A percentile compares a stretch with the other conserved stretches of the same genome.
phyloP scores from a whole-genome alignment of 2,329 filamentous ascomycete species.

The Knufia petricola region DNA sequence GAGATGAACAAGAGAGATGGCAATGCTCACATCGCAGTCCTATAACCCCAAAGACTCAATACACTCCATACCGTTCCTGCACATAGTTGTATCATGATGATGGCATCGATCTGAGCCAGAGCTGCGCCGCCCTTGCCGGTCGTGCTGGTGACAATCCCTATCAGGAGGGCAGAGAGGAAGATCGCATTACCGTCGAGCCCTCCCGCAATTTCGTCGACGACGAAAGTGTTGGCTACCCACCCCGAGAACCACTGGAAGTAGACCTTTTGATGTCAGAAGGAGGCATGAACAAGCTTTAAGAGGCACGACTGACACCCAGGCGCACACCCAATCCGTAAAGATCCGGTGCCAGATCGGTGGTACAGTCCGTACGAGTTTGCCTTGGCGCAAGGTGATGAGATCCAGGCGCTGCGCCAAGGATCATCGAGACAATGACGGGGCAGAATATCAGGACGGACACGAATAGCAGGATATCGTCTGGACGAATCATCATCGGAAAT shows the following conservation, averaged over 20 bases:
- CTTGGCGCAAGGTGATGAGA: neutral
- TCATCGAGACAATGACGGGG: neutral
- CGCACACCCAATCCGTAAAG: slow-evolving; percentile 20
- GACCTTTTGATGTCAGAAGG: neutral
- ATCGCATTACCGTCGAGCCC: slow-evolving; percentile 17
- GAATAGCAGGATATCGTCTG: neutral
- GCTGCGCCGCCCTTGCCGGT: slow-evolving; percentile 5
- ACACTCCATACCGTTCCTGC: slow-evolving; percentile 15
- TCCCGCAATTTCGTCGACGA: slow-evolving; percentile 12
- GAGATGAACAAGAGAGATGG: neutral
- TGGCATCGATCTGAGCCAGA: slow-evolving; percentile 13
- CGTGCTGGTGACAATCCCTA: slow-evolving; percentile 11
- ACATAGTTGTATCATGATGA: slow-evolving; percentile 15
- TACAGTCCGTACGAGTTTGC: neutral
- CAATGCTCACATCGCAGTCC: slow-evolving; percentile 14
- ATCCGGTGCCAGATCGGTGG: slow-evolving; percentile 9
- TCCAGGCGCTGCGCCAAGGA: neutral
- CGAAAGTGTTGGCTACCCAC: slow-evolving; percentile 19
- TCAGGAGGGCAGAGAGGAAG: slow-evolving; percentile 14
- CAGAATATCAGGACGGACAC: neutral
- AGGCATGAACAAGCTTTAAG: too few relatives aligned
- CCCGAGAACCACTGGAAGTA: slow-evolving; percentile 19
- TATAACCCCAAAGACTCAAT: slow-evolving; percentile 16
- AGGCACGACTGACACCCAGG: slow-evolving; percentile 10
- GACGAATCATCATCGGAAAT: neutral